Percentiles rank a stretch among this genome's conserved stretches.
Conservation (phyloP, 2,329 filamentous ascomycete genomes). For the Fusarium sp. region DNA sequence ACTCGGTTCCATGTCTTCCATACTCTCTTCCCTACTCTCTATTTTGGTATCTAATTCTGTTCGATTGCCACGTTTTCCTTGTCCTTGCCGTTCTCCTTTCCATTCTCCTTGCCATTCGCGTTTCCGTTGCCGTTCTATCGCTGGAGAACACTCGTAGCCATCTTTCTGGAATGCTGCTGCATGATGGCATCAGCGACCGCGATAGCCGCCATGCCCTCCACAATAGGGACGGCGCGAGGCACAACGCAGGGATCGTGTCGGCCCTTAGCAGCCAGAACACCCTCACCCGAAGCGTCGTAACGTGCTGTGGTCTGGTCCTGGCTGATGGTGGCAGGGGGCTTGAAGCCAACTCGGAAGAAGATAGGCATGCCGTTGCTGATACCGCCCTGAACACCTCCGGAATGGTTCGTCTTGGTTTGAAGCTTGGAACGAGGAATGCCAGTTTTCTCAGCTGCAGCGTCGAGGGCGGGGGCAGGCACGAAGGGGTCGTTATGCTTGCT, state of each 20-base stretch:
- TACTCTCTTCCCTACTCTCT: constrained; percentile 16
- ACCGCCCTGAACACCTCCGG: constrained; percentile 93
- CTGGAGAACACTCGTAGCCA: constrained; percentile 48
- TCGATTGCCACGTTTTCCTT: neutral
- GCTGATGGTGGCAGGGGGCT: constrained; percentile 92
- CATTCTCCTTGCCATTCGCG: neutral
- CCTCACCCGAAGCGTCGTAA: constrained; percentile 78
- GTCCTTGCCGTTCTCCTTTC: neutral
- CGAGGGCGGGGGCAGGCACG: constrained; percentile 54
- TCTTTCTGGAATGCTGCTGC: constrained; percentile 77
- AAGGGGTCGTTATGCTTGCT: constrained; percentile 89
- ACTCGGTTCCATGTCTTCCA: neutral
- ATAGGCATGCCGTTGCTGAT: constrained; percentile 94
- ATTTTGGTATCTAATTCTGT: constrained; percentile 28
- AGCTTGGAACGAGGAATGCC: constrained; percentile 66
- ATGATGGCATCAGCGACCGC: constrained; percentile 89
- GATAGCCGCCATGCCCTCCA: constrained; percentile 91
- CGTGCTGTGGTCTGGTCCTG: constrained; percentile 86
- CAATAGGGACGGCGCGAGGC: constrained; percentile 86
- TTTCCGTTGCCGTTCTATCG: constrained; percentile 11
- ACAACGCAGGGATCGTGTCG: constrained; percentile 95
- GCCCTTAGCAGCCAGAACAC: constrained; percentile 89
- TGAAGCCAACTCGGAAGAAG: constrained; percentile 96
- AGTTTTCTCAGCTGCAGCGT: constrained; percentile 58
- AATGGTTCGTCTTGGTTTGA: constrained; percentile 91